Percentiles rank a stretch among this genome's conserved stretches.
These are phyloP conservation scores for Ilex paraguariensis DNA, from an alignment of 305 asterid species.

Conservation along the genomic window DNA sequence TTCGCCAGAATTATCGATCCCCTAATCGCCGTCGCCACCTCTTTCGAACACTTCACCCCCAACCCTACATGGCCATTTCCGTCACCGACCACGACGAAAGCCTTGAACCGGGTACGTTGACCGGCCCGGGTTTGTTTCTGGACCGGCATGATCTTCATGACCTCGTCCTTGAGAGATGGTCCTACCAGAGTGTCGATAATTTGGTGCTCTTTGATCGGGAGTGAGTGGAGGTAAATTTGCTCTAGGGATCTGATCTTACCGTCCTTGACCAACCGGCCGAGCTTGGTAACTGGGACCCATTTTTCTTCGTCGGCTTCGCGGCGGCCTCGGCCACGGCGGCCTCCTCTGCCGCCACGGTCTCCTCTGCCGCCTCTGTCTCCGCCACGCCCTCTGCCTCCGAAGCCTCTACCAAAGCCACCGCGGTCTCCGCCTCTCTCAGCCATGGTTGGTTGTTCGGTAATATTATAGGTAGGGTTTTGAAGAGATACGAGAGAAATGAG, in stretches of 20 bases:
- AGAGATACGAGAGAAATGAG: too few relatives aligned
- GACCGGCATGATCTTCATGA: constrained; percentile 56
- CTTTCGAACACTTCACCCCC: constrained; percentile 56
- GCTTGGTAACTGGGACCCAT: constrained; percentile 57
- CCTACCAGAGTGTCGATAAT: constrained; percentile 36
- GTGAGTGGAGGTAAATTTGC: constrained; percentile 51
- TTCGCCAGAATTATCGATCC: constrained; percentile 49
- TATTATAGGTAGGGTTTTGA: too few relatives aligned
- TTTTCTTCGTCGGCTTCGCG: constrained; percentile 53
- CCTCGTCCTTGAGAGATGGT: constrained; percentile 47
- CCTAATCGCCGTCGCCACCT: constrained; percentile 55
- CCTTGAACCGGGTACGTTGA: constrained; percentile 54
- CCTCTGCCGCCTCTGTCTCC: constrained; percentile 29
- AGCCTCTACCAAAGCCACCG: too few relatives aligned
- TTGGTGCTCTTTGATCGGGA: constrained; percentile 51
- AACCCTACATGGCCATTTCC: constrained; percentile 40
- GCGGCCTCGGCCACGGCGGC: constrained; percentile 44
- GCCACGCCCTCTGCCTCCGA: not conserved
- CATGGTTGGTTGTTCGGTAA: constrained; percentile 11
- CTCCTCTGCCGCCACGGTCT: constrained; percentile 38
- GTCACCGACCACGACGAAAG: constrained; percentile 52
- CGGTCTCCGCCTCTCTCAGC: constrained; percentile 50
- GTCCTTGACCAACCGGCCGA: constrained; percentile 43
- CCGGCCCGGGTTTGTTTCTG: constrained; percentile 64
- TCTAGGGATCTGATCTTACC: constrained; percentile 40